A percentile compares a stretch with the other conserved stretches of the same genome.
Conservation (phyloP, 495 filamentous ascomycete genomes). For the Penicillium daleae region DNA sequence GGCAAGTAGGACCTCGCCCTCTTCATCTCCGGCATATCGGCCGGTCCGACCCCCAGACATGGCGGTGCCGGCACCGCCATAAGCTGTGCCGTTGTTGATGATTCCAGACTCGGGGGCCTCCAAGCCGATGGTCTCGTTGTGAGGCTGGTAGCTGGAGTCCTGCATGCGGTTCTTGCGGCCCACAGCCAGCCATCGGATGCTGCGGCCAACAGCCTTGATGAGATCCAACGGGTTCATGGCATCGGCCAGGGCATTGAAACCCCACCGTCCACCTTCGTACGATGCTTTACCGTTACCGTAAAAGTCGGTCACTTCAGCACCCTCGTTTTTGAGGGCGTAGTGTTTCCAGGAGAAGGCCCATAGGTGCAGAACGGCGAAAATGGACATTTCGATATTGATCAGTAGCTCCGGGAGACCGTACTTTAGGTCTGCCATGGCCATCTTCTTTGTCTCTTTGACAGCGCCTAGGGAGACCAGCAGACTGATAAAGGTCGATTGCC, state of each 20-base stretch:
- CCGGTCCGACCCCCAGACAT: conserved; percentile 29
- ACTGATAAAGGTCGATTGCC: conserved; percentile 79
- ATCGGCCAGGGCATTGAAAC: conserved; percentile 65
- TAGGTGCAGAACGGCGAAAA: conserved; percentile 77
- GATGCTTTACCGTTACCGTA: conserved; percentile 51
- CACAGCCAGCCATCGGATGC: conserved; percentile 79
- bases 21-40: conserved; percentile 36
- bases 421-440: conserved; percentile 75
- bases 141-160: conserved; percentile 55
- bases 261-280: conserved; percentile 66
- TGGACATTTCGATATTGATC: conserved; percentile 86
- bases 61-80: conserved; percentile 34
- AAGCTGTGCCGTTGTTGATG: conserved; percentile 33
- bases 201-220: conserved; percentile 74
- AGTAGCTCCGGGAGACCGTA: conserved; percentile 79
- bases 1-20: conserved; percentile 46
- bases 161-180: conserved; percentile 61
- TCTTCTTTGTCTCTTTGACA: conserved; percentile 61
- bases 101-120: conserved; percentile 24
- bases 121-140: conserved; percentile 39
- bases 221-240: conserved; percentile 87
- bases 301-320: conserved; percentile 50
- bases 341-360: conserved; percentile 81
- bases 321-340: conserved; percentile 52
- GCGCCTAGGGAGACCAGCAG: conserved; percentile 65